Base-by-base conservation (phyloP, 768 basidiomycete genomes). In the Pseudohyphozyma bogoriensis region DNA sequence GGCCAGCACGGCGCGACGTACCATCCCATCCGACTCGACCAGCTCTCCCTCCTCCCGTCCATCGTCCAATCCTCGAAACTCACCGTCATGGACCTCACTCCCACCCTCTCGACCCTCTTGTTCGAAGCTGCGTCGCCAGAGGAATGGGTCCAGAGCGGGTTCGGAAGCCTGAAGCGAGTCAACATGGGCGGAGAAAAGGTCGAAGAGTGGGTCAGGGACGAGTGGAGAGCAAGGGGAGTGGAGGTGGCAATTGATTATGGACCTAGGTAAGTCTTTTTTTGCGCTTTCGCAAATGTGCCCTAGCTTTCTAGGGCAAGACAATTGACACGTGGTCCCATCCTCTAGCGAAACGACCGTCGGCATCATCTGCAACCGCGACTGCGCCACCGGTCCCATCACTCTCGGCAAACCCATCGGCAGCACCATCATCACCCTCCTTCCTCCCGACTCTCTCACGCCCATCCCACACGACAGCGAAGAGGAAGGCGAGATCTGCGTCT, bases 31-130 rank as follows among this genome's bases (percentile, higher is more conserved):
- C 26, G 58, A 55, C 15, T 46, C 65, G 12, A 54, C 65, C 5
- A 63, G 35, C 59, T 58, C 58, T 66, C 65, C 3, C 59, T 59
- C n/a, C 65, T 66, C 40, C 55, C 61, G 2, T 46, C 65, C 8
- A 58, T 66, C 44, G 51, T 63, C 33, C 56, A 59, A n/a, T n/a
- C 4, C 65, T 66, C 39, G 46, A 51, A 12, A n/a, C 60, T 58
- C 47, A 66, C 65, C 6, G 59, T 66, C 40, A 61, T 66, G 52
- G 65, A 66, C 44, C 45, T 66, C n/a, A 66, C 65, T 5, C 65
- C 65, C 11, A 66, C 65, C 0, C 47, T 66, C 42, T 53, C 55
- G 0, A 39, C 61, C 13, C 58, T 66, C 11, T 59, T 66, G 22
- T 63, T 66, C 50, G 65, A 66, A 39, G n/a, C n/a, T n/a, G 33